These are phyloP conservation scores for Fusarium marasasianum DNA, from an alignment of 2,329 filamentous ascomycete species.

Conservation along the genomic window DNA sequence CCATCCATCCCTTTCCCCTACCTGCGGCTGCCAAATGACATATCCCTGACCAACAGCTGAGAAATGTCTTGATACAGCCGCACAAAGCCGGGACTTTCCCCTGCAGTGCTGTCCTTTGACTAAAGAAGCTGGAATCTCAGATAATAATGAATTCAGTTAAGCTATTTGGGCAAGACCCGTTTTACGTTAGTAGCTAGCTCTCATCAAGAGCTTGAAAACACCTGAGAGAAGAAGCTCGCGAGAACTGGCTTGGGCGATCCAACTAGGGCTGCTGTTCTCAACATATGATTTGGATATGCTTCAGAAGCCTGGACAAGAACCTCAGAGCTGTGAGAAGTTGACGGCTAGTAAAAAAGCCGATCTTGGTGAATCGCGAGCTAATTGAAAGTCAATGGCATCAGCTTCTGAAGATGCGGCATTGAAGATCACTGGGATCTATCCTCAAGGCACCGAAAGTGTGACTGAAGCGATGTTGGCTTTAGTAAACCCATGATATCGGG, in stretches of 20 bases:
- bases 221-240: constrained; percentile 13
- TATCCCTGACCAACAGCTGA: background rate
- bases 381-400: constrained; percentile 31
- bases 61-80: background rate
- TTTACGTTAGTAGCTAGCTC: background rate
- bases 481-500: background rate
- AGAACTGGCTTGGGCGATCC: constrained; percentile 31
- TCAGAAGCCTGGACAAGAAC: constrained; percentile 14
- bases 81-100: background rate
- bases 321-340: constrained; percentile 6
- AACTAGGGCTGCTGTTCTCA: constrained; percentile 19
- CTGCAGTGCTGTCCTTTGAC: too few relatives aligned
- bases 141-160: background rate
- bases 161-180: background rate
- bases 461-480: constrained; percentile 18
- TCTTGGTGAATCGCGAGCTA: constrained; percentile 36
- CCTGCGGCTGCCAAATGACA: background rate
- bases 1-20: background rate
- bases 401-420: constrained; percentile 18
- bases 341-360: constrained; percentile 15
- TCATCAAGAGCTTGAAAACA: constrained; percentile 19
- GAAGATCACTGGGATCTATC: constrained; percentile 18
- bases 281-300: constrained; percentile 30
- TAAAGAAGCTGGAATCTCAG: background rate
- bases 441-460: constrained; percentile 12